phyloP scores from a whole-genome alignment of 2,329 filamentous ascomycete species.

The Delphinella strobiligena region DNA sequence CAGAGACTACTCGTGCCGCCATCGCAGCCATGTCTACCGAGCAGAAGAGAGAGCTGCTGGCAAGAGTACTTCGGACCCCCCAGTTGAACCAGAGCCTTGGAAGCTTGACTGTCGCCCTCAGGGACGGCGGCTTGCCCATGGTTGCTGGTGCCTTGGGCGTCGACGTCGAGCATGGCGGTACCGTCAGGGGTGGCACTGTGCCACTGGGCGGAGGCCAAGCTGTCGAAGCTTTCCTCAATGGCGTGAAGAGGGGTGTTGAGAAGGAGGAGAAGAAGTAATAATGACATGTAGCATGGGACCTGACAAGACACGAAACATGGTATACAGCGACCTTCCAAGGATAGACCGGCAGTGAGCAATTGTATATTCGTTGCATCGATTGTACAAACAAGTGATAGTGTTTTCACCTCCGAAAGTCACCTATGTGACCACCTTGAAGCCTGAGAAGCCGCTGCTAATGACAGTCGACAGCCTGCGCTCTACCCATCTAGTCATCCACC shows the following conservation, averaged over 20 bases:
- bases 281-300: too few species aligned
- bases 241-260: conserved; percentile 68
- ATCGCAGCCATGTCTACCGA: conserved; percentile 58
- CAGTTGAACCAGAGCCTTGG: conserved; percentile 81
- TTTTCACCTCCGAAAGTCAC: too few species aligned
- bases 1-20: conserved; percentile 56
- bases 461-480: too few species aligned
- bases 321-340: too few species aligned
- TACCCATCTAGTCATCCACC: too few species aligned
- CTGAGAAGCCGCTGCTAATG: too few species aligned
- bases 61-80: conserved; percentile 73
- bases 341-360: too few species aligned
- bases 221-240: conserved; percentile 81
- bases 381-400: too few species aligned
- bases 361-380: too few species aligned
- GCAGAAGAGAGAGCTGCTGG: conserved; percentile 71
- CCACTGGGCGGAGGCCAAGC: conserved; percentile 81
- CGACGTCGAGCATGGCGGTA: conserved; percentile 72
- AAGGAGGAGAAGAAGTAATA: conserved; percentile 21
- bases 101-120: conserved; percentile 74
- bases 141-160: conserved; percentile 78
- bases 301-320: too few species aligned
- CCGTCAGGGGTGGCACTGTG: conserved; percentile 64
- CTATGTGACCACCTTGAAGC: too few species aligned
- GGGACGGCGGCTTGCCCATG: conserved; percentile 81